Base-by-base conservation (phyloP, 106 monocot species). In the Dendrobium chrysotoxum region DNA sequence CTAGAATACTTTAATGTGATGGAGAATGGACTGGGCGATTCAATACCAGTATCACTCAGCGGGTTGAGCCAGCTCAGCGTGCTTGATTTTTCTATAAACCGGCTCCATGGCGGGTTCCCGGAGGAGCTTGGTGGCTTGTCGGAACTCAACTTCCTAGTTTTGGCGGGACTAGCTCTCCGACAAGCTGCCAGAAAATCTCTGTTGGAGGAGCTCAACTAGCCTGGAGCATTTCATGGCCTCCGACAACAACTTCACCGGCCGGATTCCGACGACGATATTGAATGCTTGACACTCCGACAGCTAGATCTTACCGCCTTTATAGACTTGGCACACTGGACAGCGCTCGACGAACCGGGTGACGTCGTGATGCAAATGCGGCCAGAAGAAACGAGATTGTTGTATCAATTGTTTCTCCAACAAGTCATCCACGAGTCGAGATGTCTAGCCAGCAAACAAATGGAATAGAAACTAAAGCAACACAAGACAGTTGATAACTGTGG, bases 241-340 rank as follows among this genome's bases (percentile, higher is more conserved):
- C 6, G 87, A 88, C 26, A 99, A 99, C 79, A 88, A 85, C 45
- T 86, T 99, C 40, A 77, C 88, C 25, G 95, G 97, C 21, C 78
- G 65, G 68, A 87, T 99, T 13, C 89, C 95, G 10, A 30, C 72
- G 2, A 80, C 80, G 20, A 30, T 99, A 26, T 53, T 72, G 28
- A 82, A 40, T 99, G 98, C 82, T 40, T 39, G 21, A 39, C 85
- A 7, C 76, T 99, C 73, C 39, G 21, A 77, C 88, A 91, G 77
- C 79, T 99, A 28, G 91, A 95, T 53, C 79, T 95, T 76, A 80
- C 95, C n/a, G n/a, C n/a, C n/a, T n/a, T n/a, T n/a, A n/a, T n/a
- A n/a, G n/a, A n/a, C n/a, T n/a, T n/a, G n/a, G n/a, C n/a, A n/a
- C n/a, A n/a, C n/a, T n/a, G n/a, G n/a, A n/a, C n/a, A n/a, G n/a